phyloP scores from a whole-genome alignment of 345 rosid genomes.

The Cardamine resedifolia region DNA sequence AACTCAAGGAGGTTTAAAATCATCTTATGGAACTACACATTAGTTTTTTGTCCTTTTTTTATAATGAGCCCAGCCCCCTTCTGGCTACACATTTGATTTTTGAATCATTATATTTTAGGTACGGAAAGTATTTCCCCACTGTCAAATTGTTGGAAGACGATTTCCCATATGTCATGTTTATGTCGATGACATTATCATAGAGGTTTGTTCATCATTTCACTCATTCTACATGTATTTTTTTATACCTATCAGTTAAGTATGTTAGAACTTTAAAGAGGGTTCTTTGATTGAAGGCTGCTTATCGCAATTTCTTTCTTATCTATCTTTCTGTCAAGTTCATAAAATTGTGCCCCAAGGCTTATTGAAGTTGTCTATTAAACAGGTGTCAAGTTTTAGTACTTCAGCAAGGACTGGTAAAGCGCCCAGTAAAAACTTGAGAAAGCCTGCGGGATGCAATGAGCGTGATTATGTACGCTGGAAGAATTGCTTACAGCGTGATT shows the following conservation, averaged over 20 bases:
- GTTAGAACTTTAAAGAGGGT: neutral
- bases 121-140: conserved; percentile 46
- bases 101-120: conserved; percentile 41
- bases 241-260: neutral
- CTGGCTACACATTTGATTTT: neutral
- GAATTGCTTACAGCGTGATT: conserved; percentile 64
- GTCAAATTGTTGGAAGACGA: conserved; percentile 62
- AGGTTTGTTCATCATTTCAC: conserved; percentile 43
- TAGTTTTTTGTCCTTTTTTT: neutral
- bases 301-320: neutral
- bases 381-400: conserved; percentile 77
- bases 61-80: neutral
- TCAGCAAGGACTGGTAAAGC: conserved; percentile 36
- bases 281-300: conserved; percentile 4
- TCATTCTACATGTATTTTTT: neutral
- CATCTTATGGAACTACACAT: conserved; percentile 3
- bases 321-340: too few relatives aligned
- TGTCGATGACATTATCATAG: conserved; percentile 50
- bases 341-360: too few relatives aligned
- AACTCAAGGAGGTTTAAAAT: conserved; percentile 53
- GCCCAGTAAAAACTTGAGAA: conserved; percentile 26
- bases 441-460: conserved; percentile 48
- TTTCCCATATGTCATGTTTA: conserved; percentile 74
- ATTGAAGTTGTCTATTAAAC: neutral
- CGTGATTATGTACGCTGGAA: conserved; percentile 59